Conservation (phyloP, 108 stramenopile species). For the Cyclotella cryptica region DNA sequence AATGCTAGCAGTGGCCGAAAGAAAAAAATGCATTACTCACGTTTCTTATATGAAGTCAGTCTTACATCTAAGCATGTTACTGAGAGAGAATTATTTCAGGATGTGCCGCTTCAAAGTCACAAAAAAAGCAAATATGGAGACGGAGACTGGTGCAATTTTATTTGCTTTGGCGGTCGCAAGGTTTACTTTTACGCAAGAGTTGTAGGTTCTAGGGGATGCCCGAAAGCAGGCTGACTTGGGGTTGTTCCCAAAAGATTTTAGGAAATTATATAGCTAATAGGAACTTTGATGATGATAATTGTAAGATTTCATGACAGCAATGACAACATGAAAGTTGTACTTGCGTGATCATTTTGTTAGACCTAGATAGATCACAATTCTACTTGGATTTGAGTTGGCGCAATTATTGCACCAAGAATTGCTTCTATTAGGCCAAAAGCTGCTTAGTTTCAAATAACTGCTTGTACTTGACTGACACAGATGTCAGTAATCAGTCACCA, state of each 20-base stretch:
- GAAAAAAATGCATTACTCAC: conserved; percentile 10
- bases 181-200: conserved; percentile 31
- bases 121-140: conserved; percentile 9
- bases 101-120: conserved; percentile 10
- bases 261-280: no score
- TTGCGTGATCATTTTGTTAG: no score
- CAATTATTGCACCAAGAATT: no score
- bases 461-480: no score
- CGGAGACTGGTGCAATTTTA: conserved; percentile 22
- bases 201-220: conserved; percentile 12
- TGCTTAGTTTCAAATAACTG: no score
- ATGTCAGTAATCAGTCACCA: no score
- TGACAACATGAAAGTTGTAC: no score
- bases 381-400: no score
- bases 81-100: conserved; percentile 1
- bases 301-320: no score
- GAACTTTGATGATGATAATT: no score
- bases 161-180: conserved; percentile 21
- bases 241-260: neutral
- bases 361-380: no score
- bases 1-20: neutral
- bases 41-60: conserved; percentile 21
- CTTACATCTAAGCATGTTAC: conserved; percentile 7
- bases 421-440: no score
- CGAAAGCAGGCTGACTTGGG: neutral